Percentiles rank a stretch among this genome's conserved stretches.
Evolutionary conservation across 1,284 basidiomycete species (phyloP).

Genomic region (Earliella scabrosa): DNA sequence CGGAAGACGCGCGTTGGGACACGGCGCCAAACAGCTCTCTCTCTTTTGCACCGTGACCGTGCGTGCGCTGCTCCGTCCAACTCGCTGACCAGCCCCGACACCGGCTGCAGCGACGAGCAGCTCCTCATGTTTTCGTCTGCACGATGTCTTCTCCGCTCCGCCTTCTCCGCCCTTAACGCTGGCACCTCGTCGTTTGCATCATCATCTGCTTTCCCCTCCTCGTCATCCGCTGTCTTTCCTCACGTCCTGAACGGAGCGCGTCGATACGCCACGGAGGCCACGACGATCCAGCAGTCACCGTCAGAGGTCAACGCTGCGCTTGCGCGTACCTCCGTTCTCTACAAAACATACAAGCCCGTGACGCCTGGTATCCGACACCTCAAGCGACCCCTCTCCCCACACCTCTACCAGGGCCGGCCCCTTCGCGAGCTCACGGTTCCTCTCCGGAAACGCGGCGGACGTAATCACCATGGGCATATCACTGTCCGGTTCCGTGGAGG

Average conservation of each 20-base stretch:
- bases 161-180: constrained; percentile 28
- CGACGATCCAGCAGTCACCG: constrained; percentile 26
- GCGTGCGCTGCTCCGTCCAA: constrained; percentile 11
- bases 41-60: constrained; percentile 22
- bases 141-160: constrained; percentile 37
- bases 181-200: constrained; percentile 21
- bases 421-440: constrained; percentile 85
- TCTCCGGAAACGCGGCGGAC: constrained; percentile 85
- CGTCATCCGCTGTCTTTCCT: constrained; percentile 20
- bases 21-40: constrained; percentile 34
- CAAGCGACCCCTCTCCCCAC: constrained; percentile 78
- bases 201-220: constrained; percentile 14
- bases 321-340: constrained; percentile 55
- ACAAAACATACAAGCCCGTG: constrained; percentile 91
- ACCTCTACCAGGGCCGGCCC: constrained; percentile 86
- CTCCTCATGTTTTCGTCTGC: constrained; percentile 34
- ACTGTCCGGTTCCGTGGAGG: constrained; percentile 92
- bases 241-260: constrained; percentile 24
- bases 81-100: constrained; percentile 22
- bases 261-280: constrained; percentile 39
- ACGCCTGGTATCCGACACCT: constrained; percentile 90
- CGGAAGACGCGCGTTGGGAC: constrained; percentile 40
- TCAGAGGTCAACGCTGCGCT: constrained; percentile 40
- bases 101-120: constrained; percentile 24
- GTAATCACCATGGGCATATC: constrained; percentile 84